Evolutionary conservation across 2,329 filamentous ascomycete genomes (phyloP).

Genomic region (Coleophoma crateriformis): DNA sequence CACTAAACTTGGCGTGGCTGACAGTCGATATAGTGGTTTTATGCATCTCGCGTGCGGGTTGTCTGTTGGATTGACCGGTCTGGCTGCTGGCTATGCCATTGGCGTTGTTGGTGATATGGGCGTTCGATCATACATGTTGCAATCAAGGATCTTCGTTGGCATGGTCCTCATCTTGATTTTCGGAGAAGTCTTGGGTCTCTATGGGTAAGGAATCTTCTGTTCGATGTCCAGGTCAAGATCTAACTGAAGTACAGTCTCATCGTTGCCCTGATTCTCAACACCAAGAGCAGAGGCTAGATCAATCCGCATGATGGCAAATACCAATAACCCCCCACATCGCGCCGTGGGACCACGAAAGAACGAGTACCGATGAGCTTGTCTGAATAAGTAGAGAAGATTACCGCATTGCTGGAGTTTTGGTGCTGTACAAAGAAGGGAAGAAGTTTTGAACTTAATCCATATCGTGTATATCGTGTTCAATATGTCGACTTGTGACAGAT

Average conservation of each 20-base stretch:
- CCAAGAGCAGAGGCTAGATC: conserved; percentile 44
- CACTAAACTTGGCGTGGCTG: conserved; percentile 5
- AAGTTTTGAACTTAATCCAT: conserved; percentile 11
- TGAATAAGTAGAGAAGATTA: conserved; percentile 14
- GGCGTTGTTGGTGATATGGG: conserved; percentile 92
- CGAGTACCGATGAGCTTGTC: conserved; percentile 8
- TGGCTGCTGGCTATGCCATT: conserved; percentile 94
- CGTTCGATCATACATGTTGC: conserved; percentile 92
- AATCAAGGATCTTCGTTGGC: conserved; percentile 92
- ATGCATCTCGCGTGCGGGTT: conserved; percentile 90
- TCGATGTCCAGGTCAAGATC: too few relatives aligned
- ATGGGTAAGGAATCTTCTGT: conserved; percentile 61
- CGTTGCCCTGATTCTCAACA: conserved; percentile 89
- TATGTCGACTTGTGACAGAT: background rate
- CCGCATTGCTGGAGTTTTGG: conserved; percentile 27
- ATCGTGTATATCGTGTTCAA: conserved; percentile 13
- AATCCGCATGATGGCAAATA: too few relatives aligned
- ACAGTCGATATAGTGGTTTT: conserved; percentile 57
- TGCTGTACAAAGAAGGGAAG: conserved; percentile 18
- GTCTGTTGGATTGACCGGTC: conserved; percentile 84
- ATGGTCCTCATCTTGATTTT: conserved; percentile 99
- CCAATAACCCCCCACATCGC: too few relatives aligned
- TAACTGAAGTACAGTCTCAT: conserved; percentile 58
- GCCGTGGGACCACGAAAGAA: too few relatives aligned
- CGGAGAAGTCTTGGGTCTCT: conserved; percentile 92